phyloP scores from a whole-genome alignment of 2,329 filamentous ascomycete species.

The Aspergillus versicolor region DNA sequence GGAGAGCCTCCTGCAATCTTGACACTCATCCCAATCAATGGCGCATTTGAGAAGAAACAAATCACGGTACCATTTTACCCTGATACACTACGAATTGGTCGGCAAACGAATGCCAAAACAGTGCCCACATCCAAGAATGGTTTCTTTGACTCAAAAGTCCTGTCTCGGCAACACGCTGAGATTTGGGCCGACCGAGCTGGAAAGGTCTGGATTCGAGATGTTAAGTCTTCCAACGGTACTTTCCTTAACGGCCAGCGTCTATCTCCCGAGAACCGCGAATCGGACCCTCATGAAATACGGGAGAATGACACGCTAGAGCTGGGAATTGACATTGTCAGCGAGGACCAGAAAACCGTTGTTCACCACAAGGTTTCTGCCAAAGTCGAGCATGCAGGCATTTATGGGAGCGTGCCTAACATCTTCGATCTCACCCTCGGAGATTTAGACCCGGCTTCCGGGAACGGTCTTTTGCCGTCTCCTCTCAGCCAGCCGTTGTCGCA shows the following conservation, averaged over 20 bases:
- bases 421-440: constrained; percentile 91
- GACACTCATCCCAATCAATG: constrained; percentile 85
- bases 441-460: constrained; percentile 73
- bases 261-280: constrained; percentile 93
- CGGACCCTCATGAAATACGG: constrained; percentile 88
- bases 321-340: constrained; percentile 97
- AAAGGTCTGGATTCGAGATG: constrained; percentile 93
- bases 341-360: constrained; percentile 97
- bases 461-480: constrained; percentile 68
- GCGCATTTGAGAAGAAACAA: constrained; percentile 95
- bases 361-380: constrained; percentile 98
- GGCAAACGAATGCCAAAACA: constrained; percentile 96
- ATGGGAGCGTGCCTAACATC: constrained; percentile 68
- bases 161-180: constrained; percentile 94
- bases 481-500: constrained; percentile 64
- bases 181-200: constrained; percentile 84
- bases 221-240: constrained; percentile 98
- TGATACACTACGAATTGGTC: constrained; percentile 91
- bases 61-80: constrained; percentile 90
- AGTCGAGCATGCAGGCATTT: constrained; percentile 89
- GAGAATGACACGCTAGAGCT: constrained; percentile 90
- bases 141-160: constrained; percentile 96
- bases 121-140: constrained; percentile 87
- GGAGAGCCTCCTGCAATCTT: constrained; percentile 71
- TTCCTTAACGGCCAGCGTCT: constrained; percentile 92